A percentile compares a stretch with the other conserved stretches of the same genome.
phyloP scores from a whole-genome alignment of 768 basidiomycete species.

The Lactifluus volemus region DNA sequence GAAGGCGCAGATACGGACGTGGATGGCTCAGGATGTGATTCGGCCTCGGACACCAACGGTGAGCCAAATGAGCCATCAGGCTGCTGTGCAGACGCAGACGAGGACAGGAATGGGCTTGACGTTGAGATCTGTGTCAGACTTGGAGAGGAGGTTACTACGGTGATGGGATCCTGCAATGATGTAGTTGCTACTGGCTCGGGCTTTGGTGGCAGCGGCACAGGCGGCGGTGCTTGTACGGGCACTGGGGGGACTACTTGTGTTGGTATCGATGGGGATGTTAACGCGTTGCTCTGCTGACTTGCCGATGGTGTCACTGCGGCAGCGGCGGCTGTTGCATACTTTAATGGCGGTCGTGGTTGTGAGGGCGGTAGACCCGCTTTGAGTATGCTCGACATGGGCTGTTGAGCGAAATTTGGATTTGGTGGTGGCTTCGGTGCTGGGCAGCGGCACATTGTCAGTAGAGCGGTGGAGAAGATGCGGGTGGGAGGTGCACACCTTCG shows the following conservation, averaged over 20 bases:
- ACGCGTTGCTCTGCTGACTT: constrained; percentile 30
- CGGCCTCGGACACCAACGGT: constrained; percentile 64
- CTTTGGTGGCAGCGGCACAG: constrained; percentile 28
- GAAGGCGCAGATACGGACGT: constrained; percentile 53
- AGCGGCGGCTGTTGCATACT: constrained; percentile 90
- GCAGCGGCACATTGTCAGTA: constrained; percentile 2
- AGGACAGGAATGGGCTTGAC: constrained; percentile 76
- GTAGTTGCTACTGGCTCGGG: constrained; percentile 20
- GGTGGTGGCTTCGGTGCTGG: constrained; percentile 62
- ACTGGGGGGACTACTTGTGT: constrained; percentile 32
- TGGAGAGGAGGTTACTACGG: constrained; percentile 51
- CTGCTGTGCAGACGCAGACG: constrained; percentile 49
- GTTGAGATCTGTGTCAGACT: constrained; percentile 81
- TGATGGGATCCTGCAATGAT: constrained; percentile 29
- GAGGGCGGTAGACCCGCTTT: constrained; percentile 59
- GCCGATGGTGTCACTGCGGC: constrained; percentile 37
- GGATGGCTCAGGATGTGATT: constrained; percentile 29
- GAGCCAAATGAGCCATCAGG: constrained; percentile 63
- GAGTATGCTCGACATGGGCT: constrained; percentile 67
- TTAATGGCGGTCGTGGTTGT: constrained; percentile 64
- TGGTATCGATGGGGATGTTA: constrained; percentile 24
- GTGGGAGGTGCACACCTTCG: constrained; percentile 40
- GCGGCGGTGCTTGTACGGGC: constrained; percentile 33
- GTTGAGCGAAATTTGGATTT: constrained; percentile 72
- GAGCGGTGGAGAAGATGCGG: background rate